Conservation (phyloP, 2,329 filamentous ascomycete genomes). For the Teratosphaeria epicoccoides region DNA sequence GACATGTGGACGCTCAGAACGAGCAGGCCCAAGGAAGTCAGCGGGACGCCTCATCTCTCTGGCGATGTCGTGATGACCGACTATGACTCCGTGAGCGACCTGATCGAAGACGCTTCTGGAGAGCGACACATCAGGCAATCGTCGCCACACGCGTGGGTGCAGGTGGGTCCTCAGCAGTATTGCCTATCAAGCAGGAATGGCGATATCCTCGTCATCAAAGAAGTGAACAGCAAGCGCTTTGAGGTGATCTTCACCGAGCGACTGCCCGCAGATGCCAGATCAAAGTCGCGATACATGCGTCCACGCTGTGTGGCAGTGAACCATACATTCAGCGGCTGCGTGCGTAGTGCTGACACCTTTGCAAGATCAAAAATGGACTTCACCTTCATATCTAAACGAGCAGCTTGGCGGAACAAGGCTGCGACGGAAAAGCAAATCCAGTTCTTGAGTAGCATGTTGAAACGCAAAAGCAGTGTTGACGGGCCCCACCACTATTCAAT, state of each 20-base stretch:
- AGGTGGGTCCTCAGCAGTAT: conserved; percentile 58
- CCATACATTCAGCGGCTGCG: conserved; percentile 58
- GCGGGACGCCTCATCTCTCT: not conserved
- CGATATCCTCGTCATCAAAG: conserved; percentile 42
- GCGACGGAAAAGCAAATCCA: conserved; percentile 54
- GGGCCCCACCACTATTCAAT: conserved; percentile 58
- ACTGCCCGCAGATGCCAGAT: conserved; percentile 22
- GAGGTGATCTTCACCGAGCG: conserved; percentile 33
- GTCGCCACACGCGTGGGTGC: conserved; percentile 73
- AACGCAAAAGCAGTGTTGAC: conserved; percentile 26
- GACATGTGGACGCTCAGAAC: conserved; percentile 50
- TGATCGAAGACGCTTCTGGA: conserved; percentile 69
- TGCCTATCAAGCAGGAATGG: conserved; percentile 53
- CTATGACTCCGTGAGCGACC: conserved; percentile 83
- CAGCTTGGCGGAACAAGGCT: conserved; percentile 58
- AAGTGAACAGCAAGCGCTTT: conserved; percentile 12
- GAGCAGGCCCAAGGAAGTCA: too few relatives aligned
- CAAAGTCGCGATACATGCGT: conserved; percentile 50
- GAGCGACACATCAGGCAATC: conserved; percentile 69
- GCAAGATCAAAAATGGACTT: conserved; percentile 28
- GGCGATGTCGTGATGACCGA: conserved; percentile 68
- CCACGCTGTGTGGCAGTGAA: conserved; percentile 59
- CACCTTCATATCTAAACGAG: conserved; percentile 53
- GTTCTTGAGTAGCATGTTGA: conserved; percentile 55
- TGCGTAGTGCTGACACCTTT: conserved; percentile 70